A percentile compares a stretch with the other conserved stretches of the same genome.
phyloP scores from a whole-genome alignment of 2,329 filamentous ascomycete genomes.

The Chaetomium olivaceum region DNA sequence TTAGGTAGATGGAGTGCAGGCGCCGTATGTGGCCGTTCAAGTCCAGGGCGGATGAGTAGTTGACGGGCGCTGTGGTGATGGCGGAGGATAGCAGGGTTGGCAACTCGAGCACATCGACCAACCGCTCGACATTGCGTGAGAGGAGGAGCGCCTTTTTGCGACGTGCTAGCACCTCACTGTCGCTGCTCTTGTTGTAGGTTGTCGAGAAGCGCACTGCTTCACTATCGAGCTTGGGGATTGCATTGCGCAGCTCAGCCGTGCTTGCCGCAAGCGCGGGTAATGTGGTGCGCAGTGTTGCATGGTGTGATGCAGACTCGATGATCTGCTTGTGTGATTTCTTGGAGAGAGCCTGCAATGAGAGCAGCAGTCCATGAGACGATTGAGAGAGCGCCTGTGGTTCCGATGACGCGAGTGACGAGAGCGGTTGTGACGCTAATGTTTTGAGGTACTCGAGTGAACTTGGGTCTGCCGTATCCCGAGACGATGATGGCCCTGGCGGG shows the following conservation, averaged over 20 bases:
- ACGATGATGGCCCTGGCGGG: constrained; percentile 35
- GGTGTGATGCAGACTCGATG: constrained; percentile 75
- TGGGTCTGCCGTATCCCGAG: constrained; percentile 44
- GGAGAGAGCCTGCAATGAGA: constrained; percentile 83
- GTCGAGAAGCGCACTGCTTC: constrained; percentile 78
- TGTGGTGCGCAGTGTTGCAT: constrained; percentile 69
- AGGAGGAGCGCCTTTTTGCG: constrained; percentile 80
- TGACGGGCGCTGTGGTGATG: constrained; percentile 64
- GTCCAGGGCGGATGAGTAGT: constrained; percentile 87
- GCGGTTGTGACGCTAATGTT: constrained; percentile 73
- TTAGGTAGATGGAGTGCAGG: constrained; percentile 77
- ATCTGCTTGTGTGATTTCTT: constrained; percentile 86
- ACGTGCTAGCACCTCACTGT: constrained; percentile 68
- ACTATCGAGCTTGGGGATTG: constrained; percentile 76
- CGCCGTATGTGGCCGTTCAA: constrained; percentile 91
- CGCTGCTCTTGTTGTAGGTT: constrained; percentile 73
- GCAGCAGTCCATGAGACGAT: constrained; percentile 73
- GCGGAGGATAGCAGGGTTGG: constrained; percentile 82
- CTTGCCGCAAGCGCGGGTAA: constrained; percentile 70
- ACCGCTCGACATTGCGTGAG: constrained; percentile 81
- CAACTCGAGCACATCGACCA: constrained; percentile 88
- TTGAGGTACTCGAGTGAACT: constrained; percentile 70
- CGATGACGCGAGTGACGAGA: constrained; percentile 68
- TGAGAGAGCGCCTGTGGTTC: constrained; percentile 83
- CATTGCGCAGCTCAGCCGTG: constrained; percentile 65